Base-by-base conservation (phyloP, 108 stramenopile genomes). In the Fragilariopsis cylindrus region DNA sequence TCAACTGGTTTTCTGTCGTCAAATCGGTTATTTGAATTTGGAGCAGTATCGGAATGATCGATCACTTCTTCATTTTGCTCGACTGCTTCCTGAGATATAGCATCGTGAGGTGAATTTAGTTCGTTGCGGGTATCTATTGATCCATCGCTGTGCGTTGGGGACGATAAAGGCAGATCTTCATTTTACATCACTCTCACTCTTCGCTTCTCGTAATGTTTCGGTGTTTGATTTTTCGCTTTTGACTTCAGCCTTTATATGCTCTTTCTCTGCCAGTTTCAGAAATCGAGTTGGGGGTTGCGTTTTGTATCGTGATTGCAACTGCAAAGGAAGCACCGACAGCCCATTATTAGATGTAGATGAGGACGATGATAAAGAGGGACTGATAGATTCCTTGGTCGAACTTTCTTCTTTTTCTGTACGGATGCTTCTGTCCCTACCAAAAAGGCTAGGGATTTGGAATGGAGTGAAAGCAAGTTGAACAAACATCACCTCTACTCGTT, bases 401-500 rank as follows among this genome's bases (percentile, higher is more conserved):
- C 9, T 52, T 52, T 58, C 42, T 55, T 21, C 50, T 5, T 13
- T n/a, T n/a, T 30, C 30, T 30, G 30, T 30, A 30, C 30, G 64
- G 44, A 8, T 65, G 8, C 40, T 12, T 8, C 13, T 42, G 42
- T 19, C 11, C 8, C 42, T 39, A 30, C 30, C 30, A 30, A 30
- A 30, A 30, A 30, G 15, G 19, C 70, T 57, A 30, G 71, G 70
- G 7, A 70, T 30, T 30, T 16, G 76, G 54, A 85, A 76, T 9
- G 90, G 85, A 73, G 62, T 89, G 81, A 86, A 95, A 5, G 87
- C 85, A 68, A 69, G 71, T 44, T 90, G 85, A 41, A 84, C 91
- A 18, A 88, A 77, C 13, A 88, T 77, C 46, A 75, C 82, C 16
- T 89, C 81, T 15, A 91, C 7, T 50, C 93, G 73, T 19, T 84